A percentile compares a stretch with the other conserved stretches of the same genome.
Evolutionary conservation across 2,329 filamentous ascomycete species (phyloP).

Genomic region (Ustulina deusta): DNA sequence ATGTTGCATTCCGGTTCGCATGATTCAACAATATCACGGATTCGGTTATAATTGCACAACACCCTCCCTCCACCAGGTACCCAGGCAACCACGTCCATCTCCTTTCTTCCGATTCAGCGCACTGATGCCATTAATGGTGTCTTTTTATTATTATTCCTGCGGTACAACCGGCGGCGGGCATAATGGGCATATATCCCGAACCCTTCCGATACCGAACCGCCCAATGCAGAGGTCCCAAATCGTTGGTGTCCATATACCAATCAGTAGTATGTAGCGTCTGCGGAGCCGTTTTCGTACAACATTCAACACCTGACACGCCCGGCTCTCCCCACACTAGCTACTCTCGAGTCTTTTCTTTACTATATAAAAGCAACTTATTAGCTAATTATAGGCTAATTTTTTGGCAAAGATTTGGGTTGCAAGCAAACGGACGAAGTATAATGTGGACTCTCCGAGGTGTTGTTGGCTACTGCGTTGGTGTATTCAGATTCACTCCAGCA

Average conservation of each 20-base stretch:
- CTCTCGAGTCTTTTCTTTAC: neutral
- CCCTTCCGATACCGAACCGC: conserved; percentile 29
- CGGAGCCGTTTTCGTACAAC: conserved; percentile 3
- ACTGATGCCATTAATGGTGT: neutral
- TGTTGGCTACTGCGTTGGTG: neutral
- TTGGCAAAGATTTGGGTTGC: conserved; percentile 10
- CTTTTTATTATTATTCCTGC: conserved; percentile 8
- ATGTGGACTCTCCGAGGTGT: neutral
- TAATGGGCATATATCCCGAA: neutral
- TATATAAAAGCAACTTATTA: conserved; percentile 10
- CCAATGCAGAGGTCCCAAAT: conserved; percentile 4
- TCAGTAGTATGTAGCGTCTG: neutral
- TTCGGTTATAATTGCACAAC: conserved; percentile 20
- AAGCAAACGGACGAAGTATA: neutral
- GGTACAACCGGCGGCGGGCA: conserved; percentile 7
- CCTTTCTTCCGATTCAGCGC: conserved; percentile 9
- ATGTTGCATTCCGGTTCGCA: neutral
- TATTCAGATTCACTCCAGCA: neutral
- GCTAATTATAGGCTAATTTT: conserved; percentile 22
- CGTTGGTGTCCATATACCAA: neutral
- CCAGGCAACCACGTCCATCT: neutral
- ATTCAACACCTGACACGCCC: conserved; percentile 4
- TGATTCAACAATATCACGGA: conserved; percentile 9
- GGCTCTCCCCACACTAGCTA: conserved; percentile 14
- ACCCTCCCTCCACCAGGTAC: conserved; percentile 1